Evolutionary conservation across 345 rosid species (phyloP), one percentile per base, ranked within the genome.

Genomic region (Populus alba): DNA sequence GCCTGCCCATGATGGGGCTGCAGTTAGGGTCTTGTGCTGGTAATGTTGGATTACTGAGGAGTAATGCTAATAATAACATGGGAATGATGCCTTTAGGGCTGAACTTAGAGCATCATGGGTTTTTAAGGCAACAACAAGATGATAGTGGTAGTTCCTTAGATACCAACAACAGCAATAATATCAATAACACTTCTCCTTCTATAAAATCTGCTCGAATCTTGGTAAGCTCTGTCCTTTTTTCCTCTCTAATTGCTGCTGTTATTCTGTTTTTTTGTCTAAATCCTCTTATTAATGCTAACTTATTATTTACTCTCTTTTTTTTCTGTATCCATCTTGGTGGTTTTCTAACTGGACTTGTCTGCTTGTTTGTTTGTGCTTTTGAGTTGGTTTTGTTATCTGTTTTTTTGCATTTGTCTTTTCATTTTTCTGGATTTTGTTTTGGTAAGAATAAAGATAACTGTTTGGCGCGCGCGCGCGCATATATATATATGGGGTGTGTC

Each of bases 1-100:
- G 80, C 63, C 45, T 84, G 73, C 86, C 92, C 71, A 88, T 91
- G 94, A 86, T 80, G 83, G 84, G 84, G 31, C 70, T 91, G 47
- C 92, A 88, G 74, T 73, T 90, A 41, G 89, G 89, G 63, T 87
- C 91, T 35, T 67, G 79, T 63, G 47, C 78, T 67, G 81, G 82
- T 29, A 76, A 79, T 8, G 74, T 37, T 13, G 80, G 75, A 39
- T 43, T 74, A 23, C 13, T 79, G 75, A 45, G 63, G 35, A 66
- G 35, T 31, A 31, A 53, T 41, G 51, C 27, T 23, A n/a, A 68
- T 55, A 78, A 74, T 53, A 74, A 47, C 23, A 77, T 68, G 75
- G 86, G 82, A 63, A 77, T 83, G 82, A 77, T 83, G 83, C 88
- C 88, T 27, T 73, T 85, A 65, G 88, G 87, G 29, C 39, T 85